Evolutionary conservation across 2,329 filamentous ascomycete species (phyloP), one percentile per base, ranked within the genome.

Genomic region (Venturia oleaginea): DNA sequence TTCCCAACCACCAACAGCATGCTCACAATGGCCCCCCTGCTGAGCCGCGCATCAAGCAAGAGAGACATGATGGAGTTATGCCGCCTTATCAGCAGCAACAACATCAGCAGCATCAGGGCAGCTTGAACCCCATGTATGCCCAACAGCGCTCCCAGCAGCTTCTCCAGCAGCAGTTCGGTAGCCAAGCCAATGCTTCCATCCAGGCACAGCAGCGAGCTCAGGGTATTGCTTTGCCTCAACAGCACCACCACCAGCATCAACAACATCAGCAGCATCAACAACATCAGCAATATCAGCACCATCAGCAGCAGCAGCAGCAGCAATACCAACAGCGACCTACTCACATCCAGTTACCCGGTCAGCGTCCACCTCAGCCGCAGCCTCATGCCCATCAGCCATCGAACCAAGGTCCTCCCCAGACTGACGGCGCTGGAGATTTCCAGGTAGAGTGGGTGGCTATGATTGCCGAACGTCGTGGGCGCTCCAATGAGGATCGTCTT

Each of bases 371-470:
- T 24, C 71, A 71, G 42, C 74, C 71, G 55, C 61, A 76, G 72
- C 71, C 70, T 72, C 72, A 67, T 59, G 75, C 77, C 62, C 66
- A 73, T 63, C 72, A 83, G 79, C 72, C 78, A 73, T 67, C 81
- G 71, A 67, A 74, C 60, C 22, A 48, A 32, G 57, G 64, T 34
- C 42, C 57, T 24, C 37, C 86, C 30, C 90, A 97, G 74, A 88
- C 88, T 17, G 93, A 97, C 72, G 93, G 92, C 61, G 78, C 89
- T 38, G 80, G 76, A 59, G 88, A 86, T 67, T 81, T 81, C 65
- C 81, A 82, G 3, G 75, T 84, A 51, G 83, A 84, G 64, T 81
- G 79, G 75, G 74, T 77, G 38, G 84, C 83, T 10, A 78, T 90
- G 48, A 76, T 91, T 54, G 79, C 87, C 70, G 81, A 82, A 67